A percentile compares a stretch with the other conserved stretches of the same genome.
phyloP scores from a whole-genome alignment of 2,329 filamentous ascomycete species.

The Clonostachys chloroleuca region DNA sequence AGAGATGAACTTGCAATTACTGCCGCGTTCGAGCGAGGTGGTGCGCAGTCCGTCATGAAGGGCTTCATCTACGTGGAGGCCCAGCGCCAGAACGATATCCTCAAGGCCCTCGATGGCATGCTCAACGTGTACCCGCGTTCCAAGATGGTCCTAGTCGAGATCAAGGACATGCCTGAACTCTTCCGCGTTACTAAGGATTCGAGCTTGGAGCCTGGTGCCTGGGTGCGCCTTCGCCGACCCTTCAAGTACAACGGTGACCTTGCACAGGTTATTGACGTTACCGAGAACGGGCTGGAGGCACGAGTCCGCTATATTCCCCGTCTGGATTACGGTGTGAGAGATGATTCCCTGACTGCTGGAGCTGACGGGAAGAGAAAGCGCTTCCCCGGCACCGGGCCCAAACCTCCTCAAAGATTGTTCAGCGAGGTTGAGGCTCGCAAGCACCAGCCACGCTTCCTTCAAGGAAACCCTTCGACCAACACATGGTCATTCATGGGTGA shows the following conservation, averaged over 20 bases:
- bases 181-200: constrained; percentile 84
- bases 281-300: constrained; percentile 86
- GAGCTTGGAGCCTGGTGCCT: constrained; percentile 79
- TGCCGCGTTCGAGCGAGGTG: constrained; percentile 85
- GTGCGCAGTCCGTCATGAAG: constrained; percentile 74
- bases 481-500: constrained; percentile 84
- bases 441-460: constrained; percentile 62
- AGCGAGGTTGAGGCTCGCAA: constrained; percentile 92
- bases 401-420: constrained; percentile 85
- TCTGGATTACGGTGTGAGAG: constrained; percentile 84
- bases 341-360: constrained; percentile 53
- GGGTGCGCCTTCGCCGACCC: constrained; percentile 80
- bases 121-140: constrained; percentile 85
- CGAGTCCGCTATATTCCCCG: constrained; percentile 84
- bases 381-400: constrained; percentile 52
- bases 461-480: constrained; percentile 70
- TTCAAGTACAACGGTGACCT: constrained; percentile 84
- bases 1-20: constrained; percentile 82
- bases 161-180: constrained; percentile 98
- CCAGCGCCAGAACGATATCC: constrained; percentile 78
- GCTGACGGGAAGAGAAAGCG: constrained; percentile 74
- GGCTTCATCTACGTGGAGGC: constrained; percentile 96
- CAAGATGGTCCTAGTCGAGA: constrained; percentile 83
- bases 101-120: constrained; percentile 77
- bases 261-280: constrained; percentile 87